These are phyloP conservation scores for Digitaria exilis DNA, from an alignment of 202 grass and related monocot species.

Conservation along the genomic window DNA sequence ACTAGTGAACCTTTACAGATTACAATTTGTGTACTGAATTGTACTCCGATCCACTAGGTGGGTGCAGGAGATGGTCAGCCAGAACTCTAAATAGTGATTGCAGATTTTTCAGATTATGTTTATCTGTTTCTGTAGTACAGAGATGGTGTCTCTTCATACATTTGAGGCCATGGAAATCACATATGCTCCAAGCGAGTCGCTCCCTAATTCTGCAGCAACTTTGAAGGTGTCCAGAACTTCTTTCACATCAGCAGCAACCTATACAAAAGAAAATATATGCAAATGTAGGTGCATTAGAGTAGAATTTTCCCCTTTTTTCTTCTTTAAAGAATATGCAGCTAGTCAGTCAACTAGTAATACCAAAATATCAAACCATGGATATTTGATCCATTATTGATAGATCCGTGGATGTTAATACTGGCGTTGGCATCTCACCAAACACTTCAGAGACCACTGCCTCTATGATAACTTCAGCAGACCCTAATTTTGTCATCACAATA, in stretches of 20 bases:
- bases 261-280: conserved; percentile 15
- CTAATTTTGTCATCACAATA: no score
- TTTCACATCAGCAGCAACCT: conserved; percentile 81
- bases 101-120: neutral
- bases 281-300: neutral
- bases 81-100: neutral
- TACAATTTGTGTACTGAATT: neutral
- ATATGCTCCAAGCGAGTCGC: conserved; percentile 83
- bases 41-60: neutral
- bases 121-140: neutral
- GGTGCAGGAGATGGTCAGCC: neutral
- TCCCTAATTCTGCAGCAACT: conserved; percentile 89
- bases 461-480: neutral
- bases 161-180: conserved; percentile 99
- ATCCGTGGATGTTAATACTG: neutral
- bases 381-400: neutral
- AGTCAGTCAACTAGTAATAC: neutral
- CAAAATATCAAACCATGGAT: neutral
- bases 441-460: neutral
- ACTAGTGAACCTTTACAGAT: no score
- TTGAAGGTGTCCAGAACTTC: conserved; percentile 92
- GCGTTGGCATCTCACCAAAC: neutral
- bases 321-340: neutral
- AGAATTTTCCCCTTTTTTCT: neutral
- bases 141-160: conserved; percentile 47